Conservation (phyloP, 2,329 filamentous ascomycete species). For the Septoria petroselini region DNA sequence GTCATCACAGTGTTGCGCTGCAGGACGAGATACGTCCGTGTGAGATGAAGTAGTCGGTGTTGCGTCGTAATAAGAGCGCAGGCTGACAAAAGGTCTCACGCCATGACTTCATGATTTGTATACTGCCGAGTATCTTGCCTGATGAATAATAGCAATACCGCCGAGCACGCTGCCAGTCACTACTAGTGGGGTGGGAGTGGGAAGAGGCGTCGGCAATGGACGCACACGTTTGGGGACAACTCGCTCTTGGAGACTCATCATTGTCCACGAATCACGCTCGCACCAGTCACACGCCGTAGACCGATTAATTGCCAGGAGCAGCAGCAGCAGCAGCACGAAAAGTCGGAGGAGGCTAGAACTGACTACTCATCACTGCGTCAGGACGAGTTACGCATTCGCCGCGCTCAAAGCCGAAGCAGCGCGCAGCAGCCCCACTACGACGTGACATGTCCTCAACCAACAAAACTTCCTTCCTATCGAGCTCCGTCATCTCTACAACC, state of each 20-base stretch:
- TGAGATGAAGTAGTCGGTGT: neutral
- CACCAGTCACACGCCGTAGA: neutral
- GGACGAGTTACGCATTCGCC: neutral
- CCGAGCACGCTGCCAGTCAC: neutral
- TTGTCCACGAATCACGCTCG: neutral
- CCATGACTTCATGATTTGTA: conserved; percentile 6
- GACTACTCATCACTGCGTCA: too few relatives aligned
- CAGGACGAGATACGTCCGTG: neutral
- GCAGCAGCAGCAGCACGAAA: neutral
- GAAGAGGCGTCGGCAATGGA: conserved; percentile 6
- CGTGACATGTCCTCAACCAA: conserved; percentile 13
- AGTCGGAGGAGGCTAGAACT: too few relatives aligned
- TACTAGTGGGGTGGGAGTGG: neutral
- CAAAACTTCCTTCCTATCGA: conserved; percentile 2
- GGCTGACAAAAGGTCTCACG: conserved; percentile 8
- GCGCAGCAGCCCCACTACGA: neutral
- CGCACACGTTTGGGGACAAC: neutral
- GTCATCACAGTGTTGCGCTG: neutral
- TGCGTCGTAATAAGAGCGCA: neutral
- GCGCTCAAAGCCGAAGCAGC: conserved; percentile 4
- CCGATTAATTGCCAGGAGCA: neutral
- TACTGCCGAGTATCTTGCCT: conserved; percentile 12
- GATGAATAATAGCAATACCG: too few relatives aligned
- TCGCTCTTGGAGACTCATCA: neutral
- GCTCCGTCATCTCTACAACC: conserved; percentile 8